Percentiles rank a stretch among this genome's conserved stretches.
Conservation (phyloP, 2,329 filamentous ascomycete genomes). For the Colletotrichum horii region DNA sequence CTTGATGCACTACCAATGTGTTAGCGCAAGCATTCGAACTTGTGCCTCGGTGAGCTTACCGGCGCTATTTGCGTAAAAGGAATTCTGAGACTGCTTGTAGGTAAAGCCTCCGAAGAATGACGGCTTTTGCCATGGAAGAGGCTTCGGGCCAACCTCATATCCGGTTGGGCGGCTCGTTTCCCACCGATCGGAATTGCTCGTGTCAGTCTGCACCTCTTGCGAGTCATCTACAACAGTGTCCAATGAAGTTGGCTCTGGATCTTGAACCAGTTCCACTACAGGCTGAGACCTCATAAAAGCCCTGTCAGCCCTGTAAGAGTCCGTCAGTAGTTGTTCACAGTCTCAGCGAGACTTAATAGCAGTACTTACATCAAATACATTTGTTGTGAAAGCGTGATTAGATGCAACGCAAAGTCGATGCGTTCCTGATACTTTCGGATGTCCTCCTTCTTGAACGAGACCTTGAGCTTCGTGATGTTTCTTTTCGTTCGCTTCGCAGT, state of each 20-base stretch:
- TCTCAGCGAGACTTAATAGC: neutral
- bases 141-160: neutral
- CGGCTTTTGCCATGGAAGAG: neutral
- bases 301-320: neutral
- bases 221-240: neutral
- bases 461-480: slow-evolving; percentile 1
- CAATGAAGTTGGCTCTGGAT: neutral
- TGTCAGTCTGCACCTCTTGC: too few relatives aligned
- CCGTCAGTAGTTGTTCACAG: neutral
- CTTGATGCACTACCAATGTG: neutral
- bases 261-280: neutral
- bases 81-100: neutral
- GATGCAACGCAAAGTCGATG: neutral
- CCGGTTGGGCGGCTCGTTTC: rapidly evolving
- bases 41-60: neutral
- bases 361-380: neutral
- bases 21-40: neutral
- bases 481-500: neutral
- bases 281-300: neutral
- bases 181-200: neutral
- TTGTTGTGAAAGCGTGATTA: neutral
- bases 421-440: neutral
- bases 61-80: neutral
- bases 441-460: neutral
- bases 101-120: neutral